Conservation (phyloP, 2,329 filamentous ascomycete genomes). For the Pseudocercospora eumusae region DNA sequence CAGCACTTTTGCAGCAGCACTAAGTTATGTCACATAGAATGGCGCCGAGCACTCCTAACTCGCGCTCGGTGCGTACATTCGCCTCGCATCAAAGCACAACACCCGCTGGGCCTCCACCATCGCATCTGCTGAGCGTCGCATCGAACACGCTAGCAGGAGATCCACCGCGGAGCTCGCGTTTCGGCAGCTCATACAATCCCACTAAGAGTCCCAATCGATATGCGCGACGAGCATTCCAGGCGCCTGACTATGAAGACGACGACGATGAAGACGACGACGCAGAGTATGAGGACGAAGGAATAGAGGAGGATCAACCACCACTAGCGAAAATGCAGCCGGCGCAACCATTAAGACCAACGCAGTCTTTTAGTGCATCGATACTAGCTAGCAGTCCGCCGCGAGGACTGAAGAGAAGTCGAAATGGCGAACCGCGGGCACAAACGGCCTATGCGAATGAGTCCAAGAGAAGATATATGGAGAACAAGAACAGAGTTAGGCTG, state of each 20-base stretch:
- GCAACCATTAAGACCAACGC: constrained; percentile 11
- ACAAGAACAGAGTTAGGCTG: constrained; percentile 55
- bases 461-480: constrained; percentile 63
- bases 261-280: constrained; percentile 39
- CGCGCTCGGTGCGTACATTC: constrained; percentile 29
- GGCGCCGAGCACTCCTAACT: constrained; percentile 35
- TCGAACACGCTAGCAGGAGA: constrained; percentile 42
- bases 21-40: constrained; percentile 29
- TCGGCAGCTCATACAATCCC: constrained; percentile 39
- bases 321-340: constrained; percentile 14
- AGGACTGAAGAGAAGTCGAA: constrained; percentile 44
- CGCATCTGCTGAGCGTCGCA: constrained; percentile 30
- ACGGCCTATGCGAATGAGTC: constrained; percentile 71
- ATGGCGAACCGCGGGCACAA: constrained; percentile 47
- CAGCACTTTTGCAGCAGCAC: background rate
- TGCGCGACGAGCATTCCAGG: constrained; percentile 35
- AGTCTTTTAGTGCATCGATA: constrained; percentile 16
- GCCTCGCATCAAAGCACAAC: constrained; percentile 39
- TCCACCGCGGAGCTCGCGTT: constrained; percentile 35
- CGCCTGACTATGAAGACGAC: constrained; percentile 37
- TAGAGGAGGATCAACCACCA: constrained; percentile 28
- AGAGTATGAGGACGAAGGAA: constrained; percentile 31
- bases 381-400: constrained; percentile 26
- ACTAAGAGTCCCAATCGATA: constrained; percentile 34
- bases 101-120: constrained; percentile 40